phyloP scores from a whole-genome alignment of 805 yeast genomes.

The Ogataea zsoltii region DNA sequence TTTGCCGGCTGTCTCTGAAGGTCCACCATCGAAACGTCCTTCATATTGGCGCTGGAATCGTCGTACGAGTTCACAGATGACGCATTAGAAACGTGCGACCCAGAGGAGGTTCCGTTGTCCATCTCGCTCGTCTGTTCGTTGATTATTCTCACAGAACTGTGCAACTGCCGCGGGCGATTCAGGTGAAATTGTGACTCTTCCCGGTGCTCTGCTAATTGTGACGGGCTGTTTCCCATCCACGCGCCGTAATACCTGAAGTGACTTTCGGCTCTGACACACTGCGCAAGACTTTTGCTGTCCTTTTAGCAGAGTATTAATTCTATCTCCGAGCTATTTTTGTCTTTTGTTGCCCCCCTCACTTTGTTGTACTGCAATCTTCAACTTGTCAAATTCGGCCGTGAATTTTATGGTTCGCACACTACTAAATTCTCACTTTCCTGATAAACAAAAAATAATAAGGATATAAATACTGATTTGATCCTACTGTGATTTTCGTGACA shows the following conservation, averaged over 20 bases:
- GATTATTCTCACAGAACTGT: background rate
- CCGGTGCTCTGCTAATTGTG: conserved; percentile 3
- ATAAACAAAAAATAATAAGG: background rate
- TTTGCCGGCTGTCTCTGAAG: conserved; percentile 21
- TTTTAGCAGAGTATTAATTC: background rate
- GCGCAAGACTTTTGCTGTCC: background rate
- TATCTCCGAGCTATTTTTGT: background rate
- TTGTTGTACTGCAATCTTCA: conserved; percentile 3
- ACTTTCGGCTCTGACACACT: background rate
- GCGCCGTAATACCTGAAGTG: background rate
- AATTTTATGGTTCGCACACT: conserved; percentile 4
- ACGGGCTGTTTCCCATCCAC: conserved; percentile 8
- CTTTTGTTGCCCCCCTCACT: background rate
- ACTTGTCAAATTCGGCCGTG: conserved; percentile 3
- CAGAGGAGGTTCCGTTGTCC: conserved; percentile 10
- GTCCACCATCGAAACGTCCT: conserved; percentile 40
- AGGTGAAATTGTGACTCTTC: background rate
- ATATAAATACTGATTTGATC: background rate
- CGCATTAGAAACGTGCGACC: conserved; percentile 8
- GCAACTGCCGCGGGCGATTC: too few species aligned
- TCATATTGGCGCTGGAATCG: conserved; percentile 17
- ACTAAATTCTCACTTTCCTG: conserved; percentile 1
- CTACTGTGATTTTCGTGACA: background rate
- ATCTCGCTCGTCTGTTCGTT: conserved; percentile 1
- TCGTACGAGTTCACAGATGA: conserved; percentile 16